Conservation (phyloP, 2,329 filamentous ascomycete species). For the Zymoseptoria ardabiliae region DNA sequence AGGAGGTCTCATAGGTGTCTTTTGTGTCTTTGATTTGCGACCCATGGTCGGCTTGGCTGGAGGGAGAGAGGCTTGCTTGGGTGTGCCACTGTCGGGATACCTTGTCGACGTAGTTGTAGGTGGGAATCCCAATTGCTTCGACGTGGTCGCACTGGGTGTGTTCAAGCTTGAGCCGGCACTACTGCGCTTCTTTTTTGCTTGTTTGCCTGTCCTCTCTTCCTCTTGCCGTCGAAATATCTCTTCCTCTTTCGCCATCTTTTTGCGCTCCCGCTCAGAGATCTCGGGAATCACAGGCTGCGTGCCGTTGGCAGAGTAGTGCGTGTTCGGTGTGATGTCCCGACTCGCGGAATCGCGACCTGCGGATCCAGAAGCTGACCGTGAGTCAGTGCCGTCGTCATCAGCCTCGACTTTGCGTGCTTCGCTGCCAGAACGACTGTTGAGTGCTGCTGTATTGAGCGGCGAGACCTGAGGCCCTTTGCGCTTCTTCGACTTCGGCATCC, state of each 20-base stretch:
- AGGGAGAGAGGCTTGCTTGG: conserved; percentile 18
- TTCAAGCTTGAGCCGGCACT: conserved; percentile 49
- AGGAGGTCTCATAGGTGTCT: conserved; percentile 6
- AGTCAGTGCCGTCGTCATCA: conserved; percentile 52
- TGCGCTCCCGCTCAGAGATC: conserved; percentile 54
- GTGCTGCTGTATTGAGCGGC: conserved; percentile 47
- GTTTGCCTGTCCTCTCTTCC: conserved; percentile 45
- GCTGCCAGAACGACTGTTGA: conserved; percentile 54
- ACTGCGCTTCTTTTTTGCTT: conserved; percentile 50
- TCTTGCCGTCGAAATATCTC: conserved; percentile 56
- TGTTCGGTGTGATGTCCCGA: conserved; percentile 55
- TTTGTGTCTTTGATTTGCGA: conserved; percentile 18
- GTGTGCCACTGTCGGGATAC: conserved; percentile 24
- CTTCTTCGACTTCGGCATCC: conserved; percentile 40
- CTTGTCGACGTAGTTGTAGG: conserved; percentile 22
- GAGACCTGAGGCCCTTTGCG: conserved; percentile 45
- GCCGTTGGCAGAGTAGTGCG: conserved; percentile 43
- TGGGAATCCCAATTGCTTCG: conserved; percentile 34
- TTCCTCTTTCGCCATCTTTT: conserved; percentile 56
- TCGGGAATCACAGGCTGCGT: conserved; percentile 38
- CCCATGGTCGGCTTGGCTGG: conserved; percentile 12
- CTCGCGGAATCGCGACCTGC: conserved; percentile 50
- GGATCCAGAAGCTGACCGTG: conserved; percentile 51
- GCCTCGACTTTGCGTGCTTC: conserved; percentile 44
- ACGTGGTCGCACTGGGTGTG: conserved; percentile 40